A percentile compares a stretch with the other conserved stretches of the same genome.
These are phyloP conservation scores for Daedaleopsis sinensis DNA, from an alignment of 768 basidiomycete species.

Conservation along the genomic window DNA sequence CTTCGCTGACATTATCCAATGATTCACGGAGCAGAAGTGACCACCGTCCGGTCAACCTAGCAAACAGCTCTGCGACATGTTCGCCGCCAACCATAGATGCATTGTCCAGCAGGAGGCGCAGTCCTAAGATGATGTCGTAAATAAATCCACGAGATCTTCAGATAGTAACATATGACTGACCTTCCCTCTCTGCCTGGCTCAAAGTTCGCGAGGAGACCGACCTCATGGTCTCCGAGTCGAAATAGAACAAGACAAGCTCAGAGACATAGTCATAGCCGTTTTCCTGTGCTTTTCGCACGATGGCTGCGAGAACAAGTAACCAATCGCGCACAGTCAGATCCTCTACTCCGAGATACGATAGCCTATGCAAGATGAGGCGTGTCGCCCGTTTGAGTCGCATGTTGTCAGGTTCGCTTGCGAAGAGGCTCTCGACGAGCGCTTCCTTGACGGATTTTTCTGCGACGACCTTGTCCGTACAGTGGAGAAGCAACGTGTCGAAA, in stretches of 20 bases:
- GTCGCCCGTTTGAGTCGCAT: constrained; percentile 40
- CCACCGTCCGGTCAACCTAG: constrained; percentile 2
- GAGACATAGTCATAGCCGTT: neutral
- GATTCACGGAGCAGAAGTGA: constrained; percentile 4
- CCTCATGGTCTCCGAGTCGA: constrained; percentile 10
- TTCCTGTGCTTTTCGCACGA: neutral
- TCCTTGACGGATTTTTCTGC: constrained; percentile 27
- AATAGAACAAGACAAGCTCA: neutral
- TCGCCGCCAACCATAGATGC: neutral
- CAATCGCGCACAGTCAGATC: neutral
- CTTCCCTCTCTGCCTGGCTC: neutral
- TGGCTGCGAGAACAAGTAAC: constrained; percentile 11
- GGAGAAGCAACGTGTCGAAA: constrained; percentile 53
- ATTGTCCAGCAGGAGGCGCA: neutral
- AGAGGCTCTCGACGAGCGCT: constrained; percentile 41
- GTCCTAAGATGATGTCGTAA: neutral
- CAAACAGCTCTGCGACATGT: neutral
- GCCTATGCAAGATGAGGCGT: constrained; percentile 41
- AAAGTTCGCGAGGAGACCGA: neutral
- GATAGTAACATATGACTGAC: neutral
- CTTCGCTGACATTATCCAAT: constrained; percentile 4
- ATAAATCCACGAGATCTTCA: too few species aligned
- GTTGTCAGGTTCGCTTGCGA: constrained; percentile 27
- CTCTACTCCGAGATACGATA: constrained; percentile 25
- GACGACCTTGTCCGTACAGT: constrained; percentile 29